Base-by-base conservation (phyloP, 345 rosid genomes). In the Sonneratia alba region DNA sequence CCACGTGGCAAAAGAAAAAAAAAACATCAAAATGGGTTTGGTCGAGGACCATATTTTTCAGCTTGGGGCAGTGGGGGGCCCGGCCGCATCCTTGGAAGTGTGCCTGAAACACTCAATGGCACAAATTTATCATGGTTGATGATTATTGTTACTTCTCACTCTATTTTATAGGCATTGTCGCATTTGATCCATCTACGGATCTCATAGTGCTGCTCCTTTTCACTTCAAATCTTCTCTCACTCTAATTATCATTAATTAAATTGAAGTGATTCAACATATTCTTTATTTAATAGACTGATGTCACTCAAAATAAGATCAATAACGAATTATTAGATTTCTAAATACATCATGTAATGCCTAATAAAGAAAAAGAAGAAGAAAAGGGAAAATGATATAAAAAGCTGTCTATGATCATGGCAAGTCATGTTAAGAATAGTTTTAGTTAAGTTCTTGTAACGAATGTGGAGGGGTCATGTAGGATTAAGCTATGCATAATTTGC, bases 1-100 rank as follows among this genome's bases (percentile, higher is more conserved):
- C 81, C 84, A 85, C 86, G 86, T 77, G 86, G 86, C 86, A 27
- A 27, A 27, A 27, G 32, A 0, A 27, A 75, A 59, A 22, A 59
- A 7, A 24, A 36, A 76, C 74, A 74, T 64, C 81, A 56, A 74
- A 61, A 70, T 82, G 83, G 80, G 88, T 84, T 84, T 81, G 87
- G 89, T 82, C 86, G 34, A 70, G 81, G 74, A 77, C 83, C 88
- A 85, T 69, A 73, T 72, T 42, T 42, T 42, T 48, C 69, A 65
- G 40, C 40, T 69, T 59, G 67, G 24, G n/a, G 22, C 12, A 45
- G 47, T 6, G 11, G 49, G 49, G 13, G 69, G 77, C 72, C 61
- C 70, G 73, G 77, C 82, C 67, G 49, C 74, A 34, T 51, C 72
- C 61, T 66, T 66, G 74, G 67, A 42, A 73, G 77, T 66, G 79